Percentiles rank a stretch among this genome's conserved stretches.
phyloP scores from a whole-genome alignment of 208 protist genomes.

The Phytomonas sp. region DNA sequence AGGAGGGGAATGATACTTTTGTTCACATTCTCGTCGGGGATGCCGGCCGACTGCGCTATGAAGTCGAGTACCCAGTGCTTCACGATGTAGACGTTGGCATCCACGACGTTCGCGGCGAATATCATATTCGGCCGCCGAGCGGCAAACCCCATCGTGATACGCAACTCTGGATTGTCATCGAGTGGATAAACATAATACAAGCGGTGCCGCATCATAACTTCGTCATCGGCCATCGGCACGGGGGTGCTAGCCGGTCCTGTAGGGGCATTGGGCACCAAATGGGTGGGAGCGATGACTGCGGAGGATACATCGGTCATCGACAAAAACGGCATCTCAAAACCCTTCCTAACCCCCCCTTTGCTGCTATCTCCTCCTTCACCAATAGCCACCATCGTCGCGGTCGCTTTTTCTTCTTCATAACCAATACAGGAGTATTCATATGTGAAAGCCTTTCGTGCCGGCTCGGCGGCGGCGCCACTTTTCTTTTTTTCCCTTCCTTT shows the following conservation, averaged over 20 bases:
- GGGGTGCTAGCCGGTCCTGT: background rate
- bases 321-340: slow-evolving; percentile 1
- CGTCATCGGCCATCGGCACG: background rate
- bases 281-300: background rate
- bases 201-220: slow-evolving; percentile 32
- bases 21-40: slow-evolving; percentile 4
- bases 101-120: slow-evolving; percentile 50
- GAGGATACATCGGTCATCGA: background rate
- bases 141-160: slow-evolving; percentile 54
- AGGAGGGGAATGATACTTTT: slow-evolving; percentile 46
- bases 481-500: slow-evolving; percentile 1
- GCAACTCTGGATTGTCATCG: slow-evolving; percentile 37
- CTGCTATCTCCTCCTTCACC: slow-evolving; percentile 2
- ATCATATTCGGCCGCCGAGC: slow-evolving; percentile 59
- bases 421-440: slow-evolving; percentile 45
- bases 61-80: slow-evolving; percentile 64
- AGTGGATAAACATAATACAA: slow-evolving; percentile 60
- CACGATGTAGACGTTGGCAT: slow-evolving; percentile 67
- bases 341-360: background rate
- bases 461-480: background rate
- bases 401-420: slow-evolving; percentile 46
- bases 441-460: slow-evolving; percentile 26
- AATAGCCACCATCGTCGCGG: slow-evolving; percentile 9
- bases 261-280: background rate
- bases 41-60: slow-evolving; percentile 46